Conservation (phyloP, 345 rosid species). For the Triadica sebifera region DNA sequence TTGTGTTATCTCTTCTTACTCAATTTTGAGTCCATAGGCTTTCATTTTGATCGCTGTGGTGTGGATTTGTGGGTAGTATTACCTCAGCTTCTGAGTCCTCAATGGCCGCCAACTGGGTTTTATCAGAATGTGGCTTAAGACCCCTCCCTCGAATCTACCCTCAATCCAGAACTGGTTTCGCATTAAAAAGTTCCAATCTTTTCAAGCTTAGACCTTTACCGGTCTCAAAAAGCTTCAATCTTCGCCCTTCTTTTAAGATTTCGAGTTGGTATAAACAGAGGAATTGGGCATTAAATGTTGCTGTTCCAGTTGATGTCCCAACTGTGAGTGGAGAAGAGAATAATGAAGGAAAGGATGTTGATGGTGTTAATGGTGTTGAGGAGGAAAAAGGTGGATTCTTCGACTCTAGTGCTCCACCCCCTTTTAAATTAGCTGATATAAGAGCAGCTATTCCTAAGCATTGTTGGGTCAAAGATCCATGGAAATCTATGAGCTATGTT, state of each 20-base stretch:
- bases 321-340: conserved; percentile 24
- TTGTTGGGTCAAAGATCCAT: conserved; percentile 88
- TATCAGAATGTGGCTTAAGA: conserved; percentile 72
- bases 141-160: conserved; percentile 55
- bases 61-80: background rate
- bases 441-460: conserved; percentile 89
- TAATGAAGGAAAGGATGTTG: conserved; percentile 17
- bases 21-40: background rate
- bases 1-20: conserved; percentile 16
- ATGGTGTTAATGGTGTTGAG: conserved; percentile 14
- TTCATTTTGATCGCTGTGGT: background rate
- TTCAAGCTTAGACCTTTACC: conserved; percentile 30
- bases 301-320: conserved; percentile 37
- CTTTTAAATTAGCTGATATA: conserved; percentile 55
- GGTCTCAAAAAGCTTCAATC: conserved; percentile 19
- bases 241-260: conserved; percentile 33
- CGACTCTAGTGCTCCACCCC: conserved; percentile 36
- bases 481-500: conserved; percentile 81
- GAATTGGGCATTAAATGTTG: conserved; percentile 58
- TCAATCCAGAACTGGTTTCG: conserved; percentile 38
- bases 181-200: conserved; percentile 20
- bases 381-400: conserved; percentile 31
- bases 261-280: conserved; percentile 15
- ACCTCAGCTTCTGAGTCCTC: conserved; percentile 31
- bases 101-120: conserved; percentile 75